Evolutionary conservation across 2,329 filamentous ascomycete species (phyloP), one percentile per base, ranked within the genome.

Genomic region (Septoria linicola): DNA sequence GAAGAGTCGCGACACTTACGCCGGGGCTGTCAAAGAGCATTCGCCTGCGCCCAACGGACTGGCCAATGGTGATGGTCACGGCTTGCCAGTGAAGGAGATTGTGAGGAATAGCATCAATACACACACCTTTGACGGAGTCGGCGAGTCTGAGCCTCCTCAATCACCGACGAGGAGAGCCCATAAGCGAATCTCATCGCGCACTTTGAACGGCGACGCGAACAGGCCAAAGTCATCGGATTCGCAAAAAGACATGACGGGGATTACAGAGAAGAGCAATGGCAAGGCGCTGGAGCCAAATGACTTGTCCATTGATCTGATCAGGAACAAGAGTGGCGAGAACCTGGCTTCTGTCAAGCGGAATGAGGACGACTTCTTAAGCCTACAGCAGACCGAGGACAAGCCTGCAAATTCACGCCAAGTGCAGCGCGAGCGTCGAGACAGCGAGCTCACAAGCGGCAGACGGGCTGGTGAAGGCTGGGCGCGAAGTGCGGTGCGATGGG

Each of bases 401-500:
- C 45, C 59, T 3, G 57, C 55, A 64, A 64, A 45, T 61, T 37
- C 51, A 8, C 49, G 34, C 11, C 51, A 44, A 27, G 8, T 39
- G 13, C 34, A 41, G 23, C 61, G 58, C 59, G 59, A 54, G 39
- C 44, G 36, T 8, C 23, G 44, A 16, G 59, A 59, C 46, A 63
- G 59, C 50, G 70, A 76, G 57, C 72, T 81, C 49, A 75, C 75
- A 42, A 76, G 76, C 53, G 78, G 78, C 19, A 71, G 76, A 36
- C 67, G 72, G 60, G 78, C 78, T n/a, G 77, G 78, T 30, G 75
- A 74, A 39, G 75, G 77, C 21, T 81, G 78, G 78, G 69, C 75
- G 16, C 66, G 58, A 16, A 66, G 66, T 73, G 75, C 71, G 32
- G 88, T 96, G 62, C 83, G 87, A 57, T 96, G 89, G 77, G 93